phyloP scores from a whole-genome alignment of 2,329 filamentous ascomycete species.

The Aureobasidium sp. region DNA sequence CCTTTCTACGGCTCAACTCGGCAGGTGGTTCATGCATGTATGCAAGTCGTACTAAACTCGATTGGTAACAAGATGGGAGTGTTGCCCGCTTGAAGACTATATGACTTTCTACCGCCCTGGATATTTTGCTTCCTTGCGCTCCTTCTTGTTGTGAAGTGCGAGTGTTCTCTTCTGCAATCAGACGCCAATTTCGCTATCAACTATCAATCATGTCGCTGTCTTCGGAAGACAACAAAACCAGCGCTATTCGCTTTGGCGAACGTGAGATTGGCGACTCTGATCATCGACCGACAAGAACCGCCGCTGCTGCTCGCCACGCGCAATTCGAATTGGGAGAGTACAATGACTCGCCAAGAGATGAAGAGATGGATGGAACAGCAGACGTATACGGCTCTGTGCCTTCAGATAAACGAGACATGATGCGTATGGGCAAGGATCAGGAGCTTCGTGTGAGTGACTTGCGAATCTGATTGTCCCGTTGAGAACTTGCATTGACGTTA shows the following conservation, averaged over 20 bases:
- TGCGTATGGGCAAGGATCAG: constrained; percentile 40
- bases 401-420: constrained; percentile 34
- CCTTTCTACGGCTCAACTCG: background rate
- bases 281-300: constrained; percentile 1
- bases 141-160: background rate
- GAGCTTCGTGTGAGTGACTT: constrained; percentile 30
- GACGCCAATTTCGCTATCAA: background rate
- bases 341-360: background rate
- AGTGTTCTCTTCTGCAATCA: background rate
- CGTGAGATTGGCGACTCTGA: background rate
- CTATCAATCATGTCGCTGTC: background rate
- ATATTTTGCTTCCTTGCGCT: background rate
- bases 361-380: constrained; percentile 2
- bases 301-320: background rate
- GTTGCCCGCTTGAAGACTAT: background rate
- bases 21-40: background rate
- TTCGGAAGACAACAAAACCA: background rate
- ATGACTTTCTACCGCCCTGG: background rate
- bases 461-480: too few species aligned
- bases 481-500: background rate
- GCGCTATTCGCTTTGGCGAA: constrained; percentile 2
- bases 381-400: constrained; percentile 10
- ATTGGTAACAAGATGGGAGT: background rate
- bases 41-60: background rate
- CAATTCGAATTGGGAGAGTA: constrained; percentile 1